Percentiles rank a stretch among this genome's conserved stretches.
Conservation (phyloP, 2,329 filamentous ascomycete species). For the Cladophialophora bantiana region DNA sequence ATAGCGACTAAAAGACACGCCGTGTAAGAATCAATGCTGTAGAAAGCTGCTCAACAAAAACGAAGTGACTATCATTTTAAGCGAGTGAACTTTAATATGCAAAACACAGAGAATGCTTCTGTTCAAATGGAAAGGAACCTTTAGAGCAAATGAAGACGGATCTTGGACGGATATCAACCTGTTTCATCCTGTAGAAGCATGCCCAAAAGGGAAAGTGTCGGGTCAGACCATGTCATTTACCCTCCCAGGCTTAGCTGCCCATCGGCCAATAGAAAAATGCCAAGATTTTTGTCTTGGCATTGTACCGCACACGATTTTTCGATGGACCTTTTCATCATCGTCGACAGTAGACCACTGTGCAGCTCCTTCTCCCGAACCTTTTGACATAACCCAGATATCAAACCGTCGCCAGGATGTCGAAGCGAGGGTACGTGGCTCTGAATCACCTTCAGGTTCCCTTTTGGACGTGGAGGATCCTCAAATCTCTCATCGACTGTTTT, state of each 20-base stretch:
- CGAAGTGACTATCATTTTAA: not conserved
- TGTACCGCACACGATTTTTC: constrained; percentile 2
- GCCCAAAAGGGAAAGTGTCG: not conserved
- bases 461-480: not conserved
- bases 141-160: too few species aligned
- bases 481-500: not conserved
- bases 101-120: not conserved
- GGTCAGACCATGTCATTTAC: not conserved
- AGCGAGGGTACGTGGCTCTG: constrained; percentile 38
- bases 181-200: too few species aligned
- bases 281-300: constrained; percentile 17
- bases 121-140: not conserved
- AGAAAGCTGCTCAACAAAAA: not conserved
- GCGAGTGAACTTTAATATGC: not conserved
- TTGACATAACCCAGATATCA: constrained; percentile 10
- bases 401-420: constrained; percentile 38
- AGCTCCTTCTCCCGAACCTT: constrained; percentile 13
- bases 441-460: not conserved
- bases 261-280: not conserved
- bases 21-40: not conserved
- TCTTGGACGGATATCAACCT: too few species aligned
- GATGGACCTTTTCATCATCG: constrained; percentile 4
- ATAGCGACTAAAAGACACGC: not conserved
- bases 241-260: not conserved
- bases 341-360: not conserved